phyloP scores from a whole-genome alignment of 495 filamentous ascomycete genomes.

The Aspergillus campestris region DNA sequence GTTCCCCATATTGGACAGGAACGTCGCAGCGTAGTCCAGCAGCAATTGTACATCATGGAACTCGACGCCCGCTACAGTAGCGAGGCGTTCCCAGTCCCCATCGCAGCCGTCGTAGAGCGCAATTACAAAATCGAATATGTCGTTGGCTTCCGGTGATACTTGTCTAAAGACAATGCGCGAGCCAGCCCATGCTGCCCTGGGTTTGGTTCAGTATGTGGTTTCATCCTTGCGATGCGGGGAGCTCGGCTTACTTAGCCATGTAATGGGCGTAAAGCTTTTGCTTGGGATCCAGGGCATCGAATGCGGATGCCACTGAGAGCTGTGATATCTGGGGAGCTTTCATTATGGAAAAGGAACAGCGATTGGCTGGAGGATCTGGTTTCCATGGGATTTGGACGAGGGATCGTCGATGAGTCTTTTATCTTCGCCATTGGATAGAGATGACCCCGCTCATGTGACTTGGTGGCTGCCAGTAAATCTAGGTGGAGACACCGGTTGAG shows the following conservation, averaged over 20 bases:
- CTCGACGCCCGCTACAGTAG: neutral
- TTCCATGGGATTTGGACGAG: neutral
- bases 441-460: neutral
- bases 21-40: constrained; percentile 13
- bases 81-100: constrained; percentile 26
- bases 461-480: neutral
- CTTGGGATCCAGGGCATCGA: constrained; percentile 9
- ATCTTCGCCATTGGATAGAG: neutral
- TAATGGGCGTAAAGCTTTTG: constrained; percentile 25
- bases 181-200: constrained; percentile 31
- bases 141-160: constrained; percentile 28
- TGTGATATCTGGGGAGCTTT: constrained; percentile 2
- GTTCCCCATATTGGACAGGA: constrained; percentile 12
- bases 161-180: constrained; percentile 30
- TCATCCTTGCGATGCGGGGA: neutral
- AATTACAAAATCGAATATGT: constrained; percentile 32
- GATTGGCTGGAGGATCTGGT: neutral
- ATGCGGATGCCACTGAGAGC: constrained; percentile 5
- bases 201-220: neutral
- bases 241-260: constrained; percentile 7
- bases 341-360: neutral
- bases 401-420: neutral
- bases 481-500: too few species aligned
- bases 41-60: constrained; percentile 5
- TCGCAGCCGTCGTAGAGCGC: constrained; percentile 23